Conservation (phyloP, 2,329 filamentous ascomycete genomes). For the Aureobasidium sp. region DNA sequence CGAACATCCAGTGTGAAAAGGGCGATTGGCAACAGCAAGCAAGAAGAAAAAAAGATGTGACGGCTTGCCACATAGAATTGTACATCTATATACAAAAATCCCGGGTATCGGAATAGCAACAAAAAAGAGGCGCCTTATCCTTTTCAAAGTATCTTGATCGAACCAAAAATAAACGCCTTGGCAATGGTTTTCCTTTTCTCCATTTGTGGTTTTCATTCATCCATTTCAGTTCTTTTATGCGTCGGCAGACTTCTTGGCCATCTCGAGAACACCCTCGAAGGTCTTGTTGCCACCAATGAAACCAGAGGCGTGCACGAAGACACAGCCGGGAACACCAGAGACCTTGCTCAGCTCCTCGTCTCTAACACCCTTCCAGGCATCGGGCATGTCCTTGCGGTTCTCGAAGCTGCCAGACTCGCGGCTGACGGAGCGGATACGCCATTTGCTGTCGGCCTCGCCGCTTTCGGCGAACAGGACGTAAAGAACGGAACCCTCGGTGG, state of each 20-base stretch:
- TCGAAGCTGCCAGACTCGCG: slow-evolving; percentile 77
- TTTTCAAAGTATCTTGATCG: too few species aligned
- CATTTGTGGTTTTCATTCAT: not conserved
- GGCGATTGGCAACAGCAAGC: not conserved
- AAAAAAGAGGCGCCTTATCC: not conserved
- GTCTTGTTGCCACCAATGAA: slow-evolving; percentile 96
- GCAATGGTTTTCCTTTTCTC: not conserved
- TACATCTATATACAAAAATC: not conserved
- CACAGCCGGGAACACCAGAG: slow-evolving; percentile 59
- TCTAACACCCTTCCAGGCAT: slow-evolving; percentile 83
- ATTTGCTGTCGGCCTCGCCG: slow-evolving; percentile 65
- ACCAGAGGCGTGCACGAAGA: slow-evolving; percentile 90
- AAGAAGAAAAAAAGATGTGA: not conserved
- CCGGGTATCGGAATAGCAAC: not conserved
- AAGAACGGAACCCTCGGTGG: slow-evolving; percentile 48
- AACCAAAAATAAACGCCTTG: not conserved
- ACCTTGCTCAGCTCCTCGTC: slow-evolving; percentile 75
- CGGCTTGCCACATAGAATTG: not conserved
- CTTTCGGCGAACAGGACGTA: slow-evolving; percentile 92
- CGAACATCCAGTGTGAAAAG: not conserved
- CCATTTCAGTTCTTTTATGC: slow-evolving; percentile 16
- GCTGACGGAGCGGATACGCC: slow-evolving; percentile 91
- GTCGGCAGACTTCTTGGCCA: slow-evolving; percentile 69
- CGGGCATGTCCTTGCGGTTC: slow-evolving; percentile 83
- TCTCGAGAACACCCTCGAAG: slow-evolving; percentile 75